A percentile compares a stretch with the other conserved stretches of the same genome.
Evolutionary conservation across 352 stramenopile genomes (phyloP).

Genomic region (Phytophthora multivora): DNA sequence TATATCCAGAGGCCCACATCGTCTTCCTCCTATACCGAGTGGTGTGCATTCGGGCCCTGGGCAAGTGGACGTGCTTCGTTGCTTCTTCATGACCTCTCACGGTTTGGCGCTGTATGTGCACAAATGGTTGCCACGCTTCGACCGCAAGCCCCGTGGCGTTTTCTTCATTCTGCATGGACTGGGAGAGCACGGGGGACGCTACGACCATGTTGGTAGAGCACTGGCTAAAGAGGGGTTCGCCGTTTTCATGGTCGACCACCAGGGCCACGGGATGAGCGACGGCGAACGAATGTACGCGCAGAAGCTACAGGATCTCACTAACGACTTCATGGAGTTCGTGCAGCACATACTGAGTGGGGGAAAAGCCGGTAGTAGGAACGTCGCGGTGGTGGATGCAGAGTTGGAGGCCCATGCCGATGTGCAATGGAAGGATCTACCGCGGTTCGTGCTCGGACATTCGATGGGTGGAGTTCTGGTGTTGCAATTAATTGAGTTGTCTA

Average conservation of each 20-base stretch:
- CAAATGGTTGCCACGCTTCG: constrained; percentile 47
- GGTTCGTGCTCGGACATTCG: constrained; percentile 63
- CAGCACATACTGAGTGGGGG: constrained; percentile 40
- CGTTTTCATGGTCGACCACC: constrained; percentile 65
- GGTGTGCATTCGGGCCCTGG: not conserved
- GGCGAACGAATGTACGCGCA: constrained; percentile 59
- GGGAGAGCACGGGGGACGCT: constrained; percentile 55
- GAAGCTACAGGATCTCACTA: constrained; percentile 46
- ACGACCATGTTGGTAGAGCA: constrained; percentile 51
- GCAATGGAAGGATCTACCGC: constrained; percentile 45
- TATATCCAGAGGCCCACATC: constrained; percentile 16
- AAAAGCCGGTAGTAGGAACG: constrained; percentile 12
- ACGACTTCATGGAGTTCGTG: constrained; percentile 65
- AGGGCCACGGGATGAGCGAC: constrained; percentile 65
- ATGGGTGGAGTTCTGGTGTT: constrained; percentile 58
- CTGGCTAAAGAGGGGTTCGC: constrained; percentile 45
- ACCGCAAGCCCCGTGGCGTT: constrained; percentile 31
- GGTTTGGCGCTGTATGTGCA: constrained; percentile 48
- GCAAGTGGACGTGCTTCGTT: constrained; percentile 24
- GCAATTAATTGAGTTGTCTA: constrained; percentile 31
- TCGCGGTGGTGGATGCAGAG: constrained; percentile 29
- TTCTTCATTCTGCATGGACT: constrained; percentile 66
- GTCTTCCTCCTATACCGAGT: constrained; percentile 18
- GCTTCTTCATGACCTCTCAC: constrained; percentile 43
- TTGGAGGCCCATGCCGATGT: constrained; percentile 39